Base-by-base conservation (phyloP, 352 stramenopile species). In the Globisporangium uncinulatum region DNA sequence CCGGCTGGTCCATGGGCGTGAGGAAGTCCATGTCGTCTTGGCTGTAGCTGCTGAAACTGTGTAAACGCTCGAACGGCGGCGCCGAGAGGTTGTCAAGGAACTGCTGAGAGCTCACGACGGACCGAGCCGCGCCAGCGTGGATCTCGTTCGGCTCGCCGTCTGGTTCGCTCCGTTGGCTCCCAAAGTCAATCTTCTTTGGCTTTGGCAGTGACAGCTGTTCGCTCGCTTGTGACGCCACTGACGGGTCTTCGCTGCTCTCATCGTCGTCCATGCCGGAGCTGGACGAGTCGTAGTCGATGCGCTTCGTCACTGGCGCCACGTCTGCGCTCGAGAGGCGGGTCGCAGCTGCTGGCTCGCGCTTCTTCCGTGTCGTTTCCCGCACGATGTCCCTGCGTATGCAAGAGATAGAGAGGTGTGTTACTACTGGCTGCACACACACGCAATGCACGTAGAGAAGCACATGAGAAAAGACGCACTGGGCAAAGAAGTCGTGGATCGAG, bases 11-110 rank as follows among this genome's bases (percentile, higher is more conserved):
- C 57, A 83, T 65, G 17, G 84, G 84, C 51, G 84, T 94, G 39
- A 87, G 74, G 69, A 92, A 94, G 67, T 94, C 84, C 62, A 92
- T 70, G 15, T 89, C 81, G 66, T 94, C 82, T 54, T 94, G 84
- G 53, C 82, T 92, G 71, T 79, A 92, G 67, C 87, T 73, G 57
- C 24, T 29, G 24, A 29, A 29, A 29, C 24, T 29, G 24, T 29
- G 24, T 29, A 29, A 29, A 1, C 74, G 71, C 6, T 59, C 63
- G 36, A 70, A 71, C 29, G 57, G 67, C 14, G 73, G 69, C 42
- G 72, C 54, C n/a, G 59, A 65, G 7, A 65, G 47, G 48, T 65
- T 59, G 15, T 65, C 59, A n/a, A 59, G 59, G 14, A 65, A 76
- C 42, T 86, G 73, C 34, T 66, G 76, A 1, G 71, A 71, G 21